Percentiles rank a stretch among this genome's conserved stretches.
phyloP scores from a whole-genome alignment of 2,329 filamentous ascomycete species.

The Whalleya microplaca region DNA sequence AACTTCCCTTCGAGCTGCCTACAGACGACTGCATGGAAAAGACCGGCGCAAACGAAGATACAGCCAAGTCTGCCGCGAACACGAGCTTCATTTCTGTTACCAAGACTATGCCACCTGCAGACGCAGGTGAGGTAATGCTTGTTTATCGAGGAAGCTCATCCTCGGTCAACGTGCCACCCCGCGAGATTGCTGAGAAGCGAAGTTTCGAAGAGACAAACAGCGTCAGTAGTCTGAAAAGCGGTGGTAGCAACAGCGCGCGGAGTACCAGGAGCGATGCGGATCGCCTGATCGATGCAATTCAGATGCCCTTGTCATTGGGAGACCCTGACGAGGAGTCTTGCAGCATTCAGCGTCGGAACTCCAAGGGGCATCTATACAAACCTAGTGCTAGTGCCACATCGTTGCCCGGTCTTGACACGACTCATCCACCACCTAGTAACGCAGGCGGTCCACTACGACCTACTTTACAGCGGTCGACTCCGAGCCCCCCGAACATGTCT shows the following conservation, averaged over 20 bases:
- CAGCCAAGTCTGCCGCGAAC: slow-evolving; percentile 21
- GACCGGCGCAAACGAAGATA: slow-evolving; percentile 15
- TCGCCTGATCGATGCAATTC: slow-evolving; percentile 72
- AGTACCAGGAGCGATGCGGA: slow-evolving; percentile 68
- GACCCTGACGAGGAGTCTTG: slow-evolving; percentile 36
- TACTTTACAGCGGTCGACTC: slow-evolving; percentile 6
- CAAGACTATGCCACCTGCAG: slow-evolving; percentile 34
- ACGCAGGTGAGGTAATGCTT: slow-evolving; percentile 63
- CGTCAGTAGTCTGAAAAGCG: slow-evolving; percentile 45
- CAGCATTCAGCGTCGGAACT: slow-evolving; percentile 22
- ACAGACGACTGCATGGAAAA: slow-evolving; percentile 42
- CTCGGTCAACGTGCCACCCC: slow-evolving; percentile 23
- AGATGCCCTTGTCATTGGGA: slow-evolving; percentile 56
- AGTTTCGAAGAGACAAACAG: slow-evolving; percentile 46
- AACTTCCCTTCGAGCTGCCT: slow-evolving; percentile 74
- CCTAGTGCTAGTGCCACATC: slow-evolving; percentile 15
- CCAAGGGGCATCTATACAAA: slow-evolving; percentile 18
- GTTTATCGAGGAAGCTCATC: slow-evolving; percentile 51
- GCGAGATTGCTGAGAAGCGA: slow-evolving; percentile 28
- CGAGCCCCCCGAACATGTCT: background rate
- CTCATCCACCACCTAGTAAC: background rate
- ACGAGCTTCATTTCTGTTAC: slow-evolving; percentile 39
- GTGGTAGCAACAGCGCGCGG: slow-evolving; percentile 52
- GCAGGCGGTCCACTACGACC: slow-evolving; percentile 1
- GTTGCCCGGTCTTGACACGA: slow-evolving; percentile 4